phyloP scores from a whole-genome alignment of 1,284 basidiomycete species.

The Malassezia caprae region DNA sequence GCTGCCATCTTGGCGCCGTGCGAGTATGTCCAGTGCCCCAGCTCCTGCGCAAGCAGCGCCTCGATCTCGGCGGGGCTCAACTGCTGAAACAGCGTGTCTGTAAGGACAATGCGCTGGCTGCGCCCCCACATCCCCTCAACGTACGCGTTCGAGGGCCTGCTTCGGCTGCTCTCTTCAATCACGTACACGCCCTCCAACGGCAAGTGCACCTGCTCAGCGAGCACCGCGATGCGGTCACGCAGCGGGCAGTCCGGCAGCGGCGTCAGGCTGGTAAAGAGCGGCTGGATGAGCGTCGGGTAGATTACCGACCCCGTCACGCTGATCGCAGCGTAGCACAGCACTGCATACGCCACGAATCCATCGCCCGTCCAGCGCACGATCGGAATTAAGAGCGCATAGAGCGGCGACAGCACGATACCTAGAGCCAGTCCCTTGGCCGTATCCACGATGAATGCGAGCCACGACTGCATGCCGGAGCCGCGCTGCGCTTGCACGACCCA shows the following conservation, averaged over 20 bases:
- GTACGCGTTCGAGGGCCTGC: too few relatives aligned
- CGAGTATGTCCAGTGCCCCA: background rate
- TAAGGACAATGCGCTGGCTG: too few relatives aligned
- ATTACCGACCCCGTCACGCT: background rate
- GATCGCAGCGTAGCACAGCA: too few relatives aligned
- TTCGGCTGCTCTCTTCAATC: too few relatives aligned
- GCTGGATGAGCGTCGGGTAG: background rate
- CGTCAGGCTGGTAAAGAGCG: background rate
- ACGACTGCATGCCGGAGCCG: constrained; percentile 91
- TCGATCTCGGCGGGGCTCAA: background rate
- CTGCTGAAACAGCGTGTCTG: background rate
- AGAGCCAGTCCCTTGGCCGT: constrained; percentile 69
- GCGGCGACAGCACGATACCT: constrained; percentile 67
- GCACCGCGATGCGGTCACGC: background rate
- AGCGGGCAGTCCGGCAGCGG: background rate
- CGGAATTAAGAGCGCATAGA: constrained; percentile 73
- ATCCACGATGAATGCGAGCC: constrained; percentile 59
- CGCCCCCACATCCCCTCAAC: too few relatives aligned
- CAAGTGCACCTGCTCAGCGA: background rate
- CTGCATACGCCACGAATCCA: background rate
- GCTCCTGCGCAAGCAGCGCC: background rate
- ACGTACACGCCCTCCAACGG: background rate
- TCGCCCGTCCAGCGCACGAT: background rate
- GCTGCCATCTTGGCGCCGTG: background rate
- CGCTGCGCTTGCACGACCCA: constrained; percentile 91